Percentiles rank a stretch among this genome's conserved stretches.
Conservation (phyloP, 257 asterid species). For the Solanum peruvianum region DNA sequence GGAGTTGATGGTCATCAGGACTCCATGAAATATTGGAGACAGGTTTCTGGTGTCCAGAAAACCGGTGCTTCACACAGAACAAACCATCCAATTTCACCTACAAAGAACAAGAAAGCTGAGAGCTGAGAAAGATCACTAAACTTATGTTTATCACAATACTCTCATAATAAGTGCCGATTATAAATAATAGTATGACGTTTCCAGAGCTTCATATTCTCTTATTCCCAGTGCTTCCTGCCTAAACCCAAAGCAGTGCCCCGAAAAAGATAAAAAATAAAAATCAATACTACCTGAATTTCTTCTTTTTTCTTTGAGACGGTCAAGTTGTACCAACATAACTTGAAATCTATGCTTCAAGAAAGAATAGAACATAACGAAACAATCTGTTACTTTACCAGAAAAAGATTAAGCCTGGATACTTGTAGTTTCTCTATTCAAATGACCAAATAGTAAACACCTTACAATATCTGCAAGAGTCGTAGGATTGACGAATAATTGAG, state of each 20-base stretch:
- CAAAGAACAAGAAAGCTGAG: conserved; percentile 5
- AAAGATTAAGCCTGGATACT: neutral
- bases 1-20: conserved; percentile 63
- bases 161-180: neutral
- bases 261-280: neutral
- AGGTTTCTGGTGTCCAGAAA: conserved; percentile 66
- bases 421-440: neutral
- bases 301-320: neutral
- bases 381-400: neutral
- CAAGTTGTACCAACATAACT: neutral
- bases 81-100: conserved; percentile 45
- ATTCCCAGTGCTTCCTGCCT: neutral
- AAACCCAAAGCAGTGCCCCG: neutral
- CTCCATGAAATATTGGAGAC: conserved; percentile 78
- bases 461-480: neutral
- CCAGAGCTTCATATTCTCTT: neutral
- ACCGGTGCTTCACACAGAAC: conserved; percentile 37
- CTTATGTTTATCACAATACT: neutral
- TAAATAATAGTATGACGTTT: neutral
- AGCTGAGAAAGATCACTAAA: neutral
- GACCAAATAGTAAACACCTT: neutral
- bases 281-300: neutral
- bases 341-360: neutral
- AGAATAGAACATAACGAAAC: neutral
- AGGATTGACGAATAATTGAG: neutral